Conservation (phyloP, 805 yeast genomes). For the Debaryomyces prosopidis region DNA sequence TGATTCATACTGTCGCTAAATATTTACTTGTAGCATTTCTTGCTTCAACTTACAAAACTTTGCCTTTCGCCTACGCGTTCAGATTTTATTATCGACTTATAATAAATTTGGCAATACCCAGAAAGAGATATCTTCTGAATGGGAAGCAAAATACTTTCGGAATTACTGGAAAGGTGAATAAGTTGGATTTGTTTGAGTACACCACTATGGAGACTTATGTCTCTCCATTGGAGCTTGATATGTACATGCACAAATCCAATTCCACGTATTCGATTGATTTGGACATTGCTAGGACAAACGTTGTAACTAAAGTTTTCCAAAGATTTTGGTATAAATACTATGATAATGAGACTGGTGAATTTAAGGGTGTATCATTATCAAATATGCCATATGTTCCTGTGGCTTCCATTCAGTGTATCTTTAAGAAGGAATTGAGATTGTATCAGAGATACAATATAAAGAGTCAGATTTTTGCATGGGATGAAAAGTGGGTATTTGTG, state of each 20-base stretch:
- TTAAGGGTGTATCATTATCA: slow-evolving; percentile 19
- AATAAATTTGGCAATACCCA: slow-evolving; percentile 41
- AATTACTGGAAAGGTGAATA: slow-evolving; percentile 18
- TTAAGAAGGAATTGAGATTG: slow-evolving; percentile 72
- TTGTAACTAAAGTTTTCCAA: slow-evolving; percentile 58
- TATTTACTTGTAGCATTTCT: slow-evolving; percentile 17
- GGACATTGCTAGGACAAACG: slow-evolving; percentile 73
- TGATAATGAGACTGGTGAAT: slow-evolving; percentile 39
- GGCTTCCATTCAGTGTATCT: slow-evolving; percentile 67
- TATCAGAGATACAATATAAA: slow-evolving; percentile 57
- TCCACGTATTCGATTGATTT: slow-evolving; percentile 81
- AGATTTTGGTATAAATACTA: slow-evolving; percentile 49
- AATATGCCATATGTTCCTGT: slow-evolving; percentile 71
- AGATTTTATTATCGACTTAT: slow-evolving; percentile 58
- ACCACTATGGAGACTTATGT: slow-evolving; percentile 52
- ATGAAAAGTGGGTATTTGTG: slow-evolving; percentile 80
- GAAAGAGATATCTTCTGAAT: slow-evolving; percentile 15
- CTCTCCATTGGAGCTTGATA: slow-evolving; percentile 79
- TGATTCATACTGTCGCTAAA: slow-evolving; percentile 1
- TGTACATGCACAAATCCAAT: slow-evolving; percentile 85
- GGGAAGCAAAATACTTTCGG: slow-evolving; percentile 34
- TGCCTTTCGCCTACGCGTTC: slow-evolving; percentile 66
- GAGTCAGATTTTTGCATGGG: slow-evolving; percentile 76
- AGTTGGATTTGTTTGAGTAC: slow-evolving; percentile 44
- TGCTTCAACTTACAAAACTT: slow-evolving; percentile 54